A percentile compares a stretch with the other conserved stretches of the same genome.
These are phyloP conservation scores for Dryadomyces sulphureus DNA, from an alignment of 2,329 filamentous ascomycete genomes.

Conservation along the genomic window DNA sequence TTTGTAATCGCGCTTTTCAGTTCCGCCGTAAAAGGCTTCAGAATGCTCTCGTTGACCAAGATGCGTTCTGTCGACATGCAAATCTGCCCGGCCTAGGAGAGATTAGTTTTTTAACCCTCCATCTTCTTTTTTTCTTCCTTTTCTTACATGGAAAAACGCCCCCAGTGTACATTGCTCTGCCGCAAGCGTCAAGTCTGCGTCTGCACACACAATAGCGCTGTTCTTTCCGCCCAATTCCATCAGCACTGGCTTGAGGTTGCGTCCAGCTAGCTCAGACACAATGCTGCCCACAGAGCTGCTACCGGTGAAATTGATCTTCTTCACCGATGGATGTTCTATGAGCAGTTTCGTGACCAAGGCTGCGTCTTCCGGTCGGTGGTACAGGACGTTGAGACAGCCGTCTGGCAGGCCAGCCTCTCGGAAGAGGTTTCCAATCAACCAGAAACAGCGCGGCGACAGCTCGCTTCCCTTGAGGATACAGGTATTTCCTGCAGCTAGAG, in stretches of 20 bases:
- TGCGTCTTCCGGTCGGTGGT: conserved; percentile 49
- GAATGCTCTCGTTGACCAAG: conserved; percentile 35
- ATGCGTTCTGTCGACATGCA: conserved; percentile 79
- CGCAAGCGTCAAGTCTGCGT: conserved; percentile 61
- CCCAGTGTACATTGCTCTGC: conserved; percentile 54
- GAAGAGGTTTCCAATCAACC: conserved; percentile 47
- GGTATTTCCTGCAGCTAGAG: conserved; percentile 67
- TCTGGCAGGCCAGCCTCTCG: conserved; percentile 62
- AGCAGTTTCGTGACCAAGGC: conserved; percentile 50
- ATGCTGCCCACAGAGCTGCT: conserved; percentile 60
- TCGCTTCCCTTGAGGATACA: conserved; percentile 61
- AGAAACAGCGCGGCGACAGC: conserved; percentile 47
- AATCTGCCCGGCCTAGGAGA: conserved; percentile 56
- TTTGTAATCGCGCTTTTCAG: conserved; percentile 24
- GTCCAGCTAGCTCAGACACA: conserved; percentile 54
- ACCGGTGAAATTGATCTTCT: conserved; percentile 80
- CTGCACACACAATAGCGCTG: conserved; percentile 61
- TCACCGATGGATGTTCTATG: conserved; percentile 51
- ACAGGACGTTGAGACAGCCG: conserved; percentile 62
- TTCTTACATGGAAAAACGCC: conserved; percentile 36
- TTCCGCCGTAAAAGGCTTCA: conserved; percentile 29
- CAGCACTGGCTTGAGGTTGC: conserved; percentile 63
- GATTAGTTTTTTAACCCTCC: no score
- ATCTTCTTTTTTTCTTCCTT: neutral
- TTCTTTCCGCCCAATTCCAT: conserved; percentile 78